A percentile compares a stretch with the other conserved stretches of the same genome.
Evolutionary conservation across 176 grass and related monocot species (phyloP).

Genomic region (Zea luxurians): DNA sequence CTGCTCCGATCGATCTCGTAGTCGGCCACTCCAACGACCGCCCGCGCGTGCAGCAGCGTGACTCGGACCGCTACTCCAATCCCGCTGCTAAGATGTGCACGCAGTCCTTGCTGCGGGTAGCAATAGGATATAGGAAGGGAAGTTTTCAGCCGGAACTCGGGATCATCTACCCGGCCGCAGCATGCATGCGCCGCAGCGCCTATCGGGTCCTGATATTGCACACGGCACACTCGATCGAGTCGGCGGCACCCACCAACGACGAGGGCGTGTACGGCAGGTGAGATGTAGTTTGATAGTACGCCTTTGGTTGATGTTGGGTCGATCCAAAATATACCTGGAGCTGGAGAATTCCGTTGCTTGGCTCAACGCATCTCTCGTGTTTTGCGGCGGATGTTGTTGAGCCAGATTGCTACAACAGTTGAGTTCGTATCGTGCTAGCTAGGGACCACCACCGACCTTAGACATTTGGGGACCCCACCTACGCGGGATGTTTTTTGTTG

Average conservation of each 20-base stretch:
- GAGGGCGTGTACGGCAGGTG: neutral
- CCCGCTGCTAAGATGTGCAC: neutral
- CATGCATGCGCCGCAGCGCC: neutral
- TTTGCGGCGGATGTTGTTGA: neutral
- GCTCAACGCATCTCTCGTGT: neutral
- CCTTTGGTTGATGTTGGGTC: neutral
- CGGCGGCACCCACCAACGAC: neutral
- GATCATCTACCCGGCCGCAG: neutral
- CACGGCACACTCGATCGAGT: neutral
- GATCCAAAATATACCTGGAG: neutral
- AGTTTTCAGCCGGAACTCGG: neutral
- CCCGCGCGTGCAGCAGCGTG: neutral
- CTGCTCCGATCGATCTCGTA: neutral
- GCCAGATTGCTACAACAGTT: too few relatives aligned
- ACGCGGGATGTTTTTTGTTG: too few relatives aligned
- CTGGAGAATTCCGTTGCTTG: neutral
- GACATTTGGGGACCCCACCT: too few relatives aligned
- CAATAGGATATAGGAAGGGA: neutral
- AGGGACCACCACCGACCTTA: too few relatives aligned
- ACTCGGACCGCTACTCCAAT: neutral
- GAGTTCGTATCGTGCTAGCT: too few relatives aligned
- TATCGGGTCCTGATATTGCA: neutral
- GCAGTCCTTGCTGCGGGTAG: neutral
- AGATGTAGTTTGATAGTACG: neutral
- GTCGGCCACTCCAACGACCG: slow-evolving; percentile 11